Conservation (phyloP, 495 filamentous ascomycete species). For the Eremomyces bilateralis region DNA sequence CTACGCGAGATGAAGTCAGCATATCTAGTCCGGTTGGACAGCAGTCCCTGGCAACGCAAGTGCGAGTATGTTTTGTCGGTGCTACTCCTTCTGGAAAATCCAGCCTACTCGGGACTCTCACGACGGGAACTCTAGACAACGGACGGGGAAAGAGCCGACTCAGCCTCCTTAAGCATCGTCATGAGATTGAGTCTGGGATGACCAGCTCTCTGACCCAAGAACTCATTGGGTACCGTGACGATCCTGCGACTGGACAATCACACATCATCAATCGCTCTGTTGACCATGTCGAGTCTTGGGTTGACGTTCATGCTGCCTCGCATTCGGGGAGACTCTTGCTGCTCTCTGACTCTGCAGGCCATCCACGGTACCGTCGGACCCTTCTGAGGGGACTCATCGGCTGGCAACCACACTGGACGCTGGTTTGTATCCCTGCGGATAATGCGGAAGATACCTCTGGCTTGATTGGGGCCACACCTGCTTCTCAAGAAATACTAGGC, state of each 20-base stretch:
- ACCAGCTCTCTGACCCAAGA: slow-evolving; percentile 90
- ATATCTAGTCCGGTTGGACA: too few species aligned
- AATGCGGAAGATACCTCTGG: slow-evolving; percentile 30
- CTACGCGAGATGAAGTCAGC: not conserved
- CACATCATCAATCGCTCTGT: slow-evolving; percentile 67
- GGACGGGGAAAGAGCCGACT: slow-evolving; percentile 74
- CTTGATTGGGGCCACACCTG: slow-evolving; percentile 18
- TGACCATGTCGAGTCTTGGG: slow-evolving; percentile 77
- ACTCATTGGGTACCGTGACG: slow-evolving; percentile 55
- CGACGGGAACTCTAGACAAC: slow-evolving; percentile 74
- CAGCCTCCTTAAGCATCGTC: slow-evolving; percentile 76
- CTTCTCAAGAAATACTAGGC: slow-evolving; percentile 27
- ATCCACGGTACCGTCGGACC: slow-evolving; percentile 69
- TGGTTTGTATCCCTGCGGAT: slow-evolving; percentile 74
- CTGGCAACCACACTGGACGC: slow-evolving; percentile 87
- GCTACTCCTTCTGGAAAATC: slow-evolving; percentile 90
- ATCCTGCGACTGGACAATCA: slow-evolving; percentile 7
- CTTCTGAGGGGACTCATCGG: slow-evolving; percentile 73
- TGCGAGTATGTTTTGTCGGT: slow-evolving; percentile 79
- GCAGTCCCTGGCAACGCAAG: slow-evolving; percentile 35
- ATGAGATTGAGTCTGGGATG: slow-evolving; percentile 76
- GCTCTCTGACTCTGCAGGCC: slow-evolving; percentile 75
- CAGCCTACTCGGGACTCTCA: slow-evolving; percentile 69
- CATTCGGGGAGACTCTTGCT: slow-evolving; percentile 59
- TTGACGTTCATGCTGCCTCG: slow-evolving; percentile 69